A percentile compares a stretch with the other conserved stretches of the same genome.
Evolutionary conservation across 805 yeast genomes (phyloP).

Genomic region (Suhomyces sp.): DNA sequence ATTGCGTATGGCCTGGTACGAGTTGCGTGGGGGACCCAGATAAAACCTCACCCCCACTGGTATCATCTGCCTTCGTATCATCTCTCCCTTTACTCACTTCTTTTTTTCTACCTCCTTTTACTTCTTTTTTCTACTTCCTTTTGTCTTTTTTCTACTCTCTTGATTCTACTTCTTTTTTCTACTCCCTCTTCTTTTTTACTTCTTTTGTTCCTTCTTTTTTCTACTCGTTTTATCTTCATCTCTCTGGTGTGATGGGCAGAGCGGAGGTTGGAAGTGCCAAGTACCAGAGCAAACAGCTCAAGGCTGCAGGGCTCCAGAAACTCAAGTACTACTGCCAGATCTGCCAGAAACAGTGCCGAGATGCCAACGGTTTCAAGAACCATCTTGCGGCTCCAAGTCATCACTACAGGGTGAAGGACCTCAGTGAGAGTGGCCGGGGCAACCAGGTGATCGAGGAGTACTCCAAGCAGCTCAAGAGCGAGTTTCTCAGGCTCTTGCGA

Average conservation of each 20-base stretch:
- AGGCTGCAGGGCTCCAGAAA: slow-evolving; percentile 81
- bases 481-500: slow-evolving; percentile 61
- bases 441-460: slow-evolving; percentile 53
- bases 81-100: not conserved
- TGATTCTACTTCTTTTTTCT: too few relatives aligned
- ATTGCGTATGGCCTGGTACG: slow-evolving; percentile 24
- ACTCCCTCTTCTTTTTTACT: too few relatives aligned
- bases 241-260: slow-evolving; percentile 18
- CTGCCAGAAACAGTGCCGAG: slow-evolving; percentile 91
- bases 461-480: slow-evolving; percentile 56
- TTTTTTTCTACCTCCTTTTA: too few relatives aligned
- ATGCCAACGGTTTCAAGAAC: slow-evolving; percentile 91
- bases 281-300: slow-evolving; percentile 70
- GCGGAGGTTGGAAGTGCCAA: slow-evolving; percentile 52
- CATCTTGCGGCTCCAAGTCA: slow-evolving; percentile 86
- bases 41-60: not conserved
- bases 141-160: not conserved
- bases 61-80: not conserved
- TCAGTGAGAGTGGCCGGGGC: slow-evolving; percentile 39
- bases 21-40: slow-evolving; percentile 30
- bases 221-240: not conserved
- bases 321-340: slow-evolving; percentile 86
- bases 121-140: too few relatives aligned
- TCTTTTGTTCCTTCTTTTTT: not conserved
- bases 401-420: slow-evolving; percentile 45